Evolutionary conservation across 2,329 filamentous ascomycete species (phyloP), one percentile per base, ranked within the genome.

Genomic region (Davidsoniella eucalypti): DNA sequence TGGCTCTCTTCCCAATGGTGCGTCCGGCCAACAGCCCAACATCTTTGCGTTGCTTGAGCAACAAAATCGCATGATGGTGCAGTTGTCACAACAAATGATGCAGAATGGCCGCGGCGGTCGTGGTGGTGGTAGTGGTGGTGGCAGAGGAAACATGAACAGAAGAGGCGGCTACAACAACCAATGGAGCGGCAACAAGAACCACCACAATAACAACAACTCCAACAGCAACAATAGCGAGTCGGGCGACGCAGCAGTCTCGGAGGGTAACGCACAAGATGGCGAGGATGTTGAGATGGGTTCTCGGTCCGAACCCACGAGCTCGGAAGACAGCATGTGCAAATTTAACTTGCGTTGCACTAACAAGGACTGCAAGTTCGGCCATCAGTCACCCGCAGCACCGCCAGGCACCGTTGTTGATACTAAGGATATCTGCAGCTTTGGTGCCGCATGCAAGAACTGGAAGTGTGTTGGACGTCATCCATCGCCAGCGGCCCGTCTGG

Each of bases 401-500:
- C 81, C 82, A 2, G 84, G 83, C 25, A 76, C 75, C 2, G 73
- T 80, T 0, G 72, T 96, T 52, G 92, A 96, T 63, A 73, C 88
- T 57, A 76, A 72, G 52, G 87, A 94, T 59, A 71, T 75, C 16
- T 98, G 92, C 68, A 75, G 75, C 16, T 96, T 84, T 58, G 90
- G 87, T 17, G 87, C 80, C 2, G 87, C 87, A 7, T 98, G 92
- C 77, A 94, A 92, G 68, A 98, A 96, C 71, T 75, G 78, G 59
- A 96, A 96, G 68, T 98, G 92, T 61, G 84, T 84, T 7, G 88
- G 76, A 26, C 84, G 87, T 53, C 92, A 98, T 64, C 92, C 92
- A 2, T 95, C 88, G 5, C 92, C 92, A 1, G 87, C 90, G 5
- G 76, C 84, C 57, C 85, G 80, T 62, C 68, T 76, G 47, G 79